Percentiles rank a stretch among this genome's conserved stretches.
These are phyloP conservation scores for Penicillium psychrofluorescens DNA, from an alignment of 495 filamentous ascomycete species.

Conservation along the genomic window DNA sequence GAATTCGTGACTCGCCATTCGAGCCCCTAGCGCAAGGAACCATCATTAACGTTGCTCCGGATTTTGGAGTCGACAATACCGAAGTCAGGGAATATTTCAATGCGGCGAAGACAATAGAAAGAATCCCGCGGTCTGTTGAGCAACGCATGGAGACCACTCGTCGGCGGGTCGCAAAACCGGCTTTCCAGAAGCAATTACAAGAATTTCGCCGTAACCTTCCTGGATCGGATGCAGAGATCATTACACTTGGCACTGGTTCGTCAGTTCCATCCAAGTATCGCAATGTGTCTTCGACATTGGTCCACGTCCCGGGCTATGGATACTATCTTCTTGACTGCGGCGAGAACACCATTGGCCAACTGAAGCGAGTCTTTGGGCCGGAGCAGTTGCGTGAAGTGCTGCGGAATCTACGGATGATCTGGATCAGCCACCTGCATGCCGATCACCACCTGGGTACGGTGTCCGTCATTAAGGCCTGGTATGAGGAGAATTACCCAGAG, in stretches of 20 bases:
- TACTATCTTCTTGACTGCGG: constrained; percentile 86
- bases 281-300: constrained; percentile 83
- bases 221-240: constrained; percentile 68
- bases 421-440: constrained; percentile 92
- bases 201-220: constrained; percentile 48
- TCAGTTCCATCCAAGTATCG: constrained; percentile 84
- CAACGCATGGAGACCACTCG: constrained; percentile 22
- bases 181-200: constrained; percentile 24
- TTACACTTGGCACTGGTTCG: constrained; percentile 85
- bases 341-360: constrained; percentile 88
- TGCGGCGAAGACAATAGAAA: constrained; percentile 24
- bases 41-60: constrained; percentile 59
- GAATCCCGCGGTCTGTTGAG: constrained; percentile 39
- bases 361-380: constrained; percentile 63
- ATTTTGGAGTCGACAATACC: constrained; percentile 44
- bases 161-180: constrained; percentile 16
- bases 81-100: constrained; percentile 47
- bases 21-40: constrained; percentile 40
- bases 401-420: constrained; percentile 72
- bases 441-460: constrained; percentile 89
- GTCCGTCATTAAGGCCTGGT: constrained; percentile 73
- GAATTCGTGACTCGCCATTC: constrained; percentile 13
- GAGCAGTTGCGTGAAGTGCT: constrained; percentile 61
- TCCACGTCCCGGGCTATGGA: constrained; percentile 76
- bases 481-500: constrained; percentile 40